Evolutionary conservation across 1,139 yeast species (phyloP), one percentile per base, ranked within the genome.

Genomic region (Hansenula lynferdii): DNA sequence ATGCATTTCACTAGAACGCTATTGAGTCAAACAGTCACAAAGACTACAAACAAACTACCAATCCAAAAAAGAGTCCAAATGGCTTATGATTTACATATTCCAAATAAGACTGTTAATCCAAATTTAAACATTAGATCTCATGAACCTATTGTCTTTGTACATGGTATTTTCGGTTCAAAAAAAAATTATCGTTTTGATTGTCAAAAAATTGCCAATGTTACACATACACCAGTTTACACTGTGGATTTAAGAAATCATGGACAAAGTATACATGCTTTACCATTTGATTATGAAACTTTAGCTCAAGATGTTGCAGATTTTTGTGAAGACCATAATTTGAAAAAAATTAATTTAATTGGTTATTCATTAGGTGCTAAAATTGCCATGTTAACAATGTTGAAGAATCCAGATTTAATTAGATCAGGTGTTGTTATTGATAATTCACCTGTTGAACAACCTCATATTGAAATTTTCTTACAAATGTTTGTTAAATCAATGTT

Each of bases 351-450:
- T 12, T 41, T 72, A 26, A 62, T 69, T 5, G 80, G 80, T 0
- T 77, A 72, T 50, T 70, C 75, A 25, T 67, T 74, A 69, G 80
- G 80, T 2, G 78, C 76, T 12, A 73, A 73, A 42, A 68, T 69
- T 7, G 68, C 73, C 9, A 70, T 73, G 72, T 39, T 69, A 37
- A 63, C 66, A 5, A 58, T 69, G 11, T 54, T 73, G 34, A 47
- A 57, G 33, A 46, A 59, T 34, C 76, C 77, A 1, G 62, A 64
- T 8, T 41, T 61, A 32, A 57, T 70, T 10, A 48, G 56, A 14
- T 58, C 64, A 35, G 57, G 72, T 36, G 63, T 71, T 18, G 67
- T 70, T 17, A 62, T 74, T 10, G 80, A 72, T 42, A 73, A 72
- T 49, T 57, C 72, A 9, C 80, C 80, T 2, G 59, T 57, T 30